A percentile compares a stretch with the other conserved stretches of the same genome.
These are phyloP conservation scores for Parasarocladium wereldwijsianum DNA, from an alignment of 2,329 filamentous ascomycete genomes.

Conservation along the genomic window DNA sequence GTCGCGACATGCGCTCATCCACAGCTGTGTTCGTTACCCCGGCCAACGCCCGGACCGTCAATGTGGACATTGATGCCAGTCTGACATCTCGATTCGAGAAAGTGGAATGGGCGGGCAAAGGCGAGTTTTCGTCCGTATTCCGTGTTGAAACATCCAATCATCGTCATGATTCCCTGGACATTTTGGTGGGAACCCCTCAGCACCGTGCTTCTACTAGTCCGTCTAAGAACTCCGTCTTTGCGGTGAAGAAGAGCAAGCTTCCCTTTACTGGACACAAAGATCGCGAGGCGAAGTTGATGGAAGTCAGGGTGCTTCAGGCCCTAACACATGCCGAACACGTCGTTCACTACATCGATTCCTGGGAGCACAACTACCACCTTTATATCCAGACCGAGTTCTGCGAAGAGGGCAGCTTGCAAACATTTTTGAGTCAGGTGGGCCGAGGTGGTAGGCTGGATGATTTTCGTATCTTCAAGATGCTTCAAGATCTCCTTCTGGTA, in stretches of 20 bases:
- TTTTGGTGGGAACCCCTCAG: conserved; percentile 31
- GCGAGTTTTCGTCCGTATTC: conserved; percentile 90
- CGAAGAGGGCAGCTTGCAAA: conserved; percentile 80
- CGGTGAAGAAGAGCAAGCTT: conserved; percentile 84
- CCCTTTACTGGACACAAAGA: conserved; percentile 67
- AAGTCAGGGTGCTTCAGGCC: conserved; percentile 67
- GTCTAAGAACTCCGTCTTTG: conserved; percentile 52
- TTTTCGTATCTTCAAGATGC: conserved; percentile 96
- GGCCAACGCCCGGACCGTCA: conserved; percentile 52
- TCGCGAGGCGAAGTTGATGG: conserved; percentile 68
- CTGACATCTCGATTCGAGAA: conserved; percentile 65
- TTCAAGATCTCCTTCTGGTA: conserved; percentile 74
- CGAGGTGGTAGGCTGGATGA: conserved; percentile 80
- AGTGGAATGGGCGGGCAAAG: conserved; percentile 67
- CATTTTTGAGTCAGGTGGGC: conserved; percentile 72
- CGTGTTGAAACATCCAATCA: conserved; percentile 41
- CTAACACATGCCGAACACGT: conserved; percentile 73
- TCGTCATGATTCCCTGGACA: conserved; percentile 17
- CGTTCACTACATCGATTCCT: conserved; percentile 68
- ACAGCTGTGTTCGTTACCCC: conserved; percentile 47
- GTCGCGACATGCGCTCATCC: conserved; percentile 35
- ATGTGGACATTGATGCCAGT: conserved; percentile 56
- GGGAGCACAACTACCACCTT: conserved; percentile 73
- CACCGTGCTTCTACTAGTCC: conserved; percentile 23
- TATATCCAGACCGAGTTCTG: conserved; percentile 98